Conservation (phyloP, 257 asterid genomes). For the Osmanthus fragrans region DNA sequence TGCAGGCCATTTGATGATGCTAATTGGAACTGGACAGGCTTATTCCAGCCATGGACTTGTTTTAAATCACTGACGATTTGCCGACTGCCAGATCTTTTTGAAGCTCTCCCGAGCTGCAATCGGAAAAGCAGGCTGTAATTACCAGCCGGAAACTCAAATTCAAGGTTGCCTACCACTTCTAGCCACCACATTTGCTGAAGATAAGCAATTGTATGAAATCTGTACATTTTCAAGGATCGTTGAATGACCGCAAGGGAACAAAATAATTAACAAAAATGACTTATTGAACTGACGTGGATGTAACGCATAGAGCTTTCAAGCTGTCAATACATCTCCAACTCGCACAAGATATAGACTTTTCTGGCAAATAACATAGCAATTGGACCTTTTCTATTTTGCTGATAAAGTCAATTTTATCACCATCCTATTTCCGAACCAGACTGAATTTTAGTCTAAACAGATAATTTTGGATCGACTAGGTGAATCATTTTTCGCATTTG, state of each 20-base stretch:
- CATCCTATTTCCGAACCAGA: not conserved
- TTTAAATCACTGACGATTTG: slow-evolving; percentile 21
- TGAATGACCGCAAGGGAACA: not conserved
- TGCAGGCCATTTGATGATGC: slow-evolving; percentile 40
- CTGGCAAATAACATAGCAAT: not conserved
- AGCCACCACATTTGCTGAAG: slow-evolving; percentile 70
- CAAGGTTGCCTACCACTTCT: slow-evolving; percentile 51
- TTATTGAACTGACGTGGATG: no score
- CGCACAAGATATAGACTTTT: not conserved
- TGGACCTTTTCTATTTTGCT: not conserved
- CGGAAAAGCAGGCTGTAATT: slow-evolving; percentile 52
- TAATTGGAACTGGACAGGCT: slow-evolving; percentile 51
- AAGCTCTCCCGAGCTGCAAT: slow-evolving; percentile 40
- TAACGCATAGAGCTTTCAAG: not conserved
- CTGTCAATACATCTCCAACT: not conserved
- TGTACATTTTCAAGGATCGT: slow-evolving; percentile 8
- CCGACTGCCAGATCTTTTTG: slow-evolving; percentile 25
- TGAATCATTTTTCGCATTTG: no score
- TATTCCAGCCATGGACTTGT: slow-evolving; percentile 56
- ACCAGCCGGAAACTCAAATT: slow-evolving; percentile 58
- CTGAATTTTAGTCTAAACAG: no score
- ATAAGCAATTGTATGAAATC: slow-evolving; percentile 50
- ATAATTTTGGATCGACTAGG: no score
- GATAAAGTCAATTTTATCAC: not conserved
- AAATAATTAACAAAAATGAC: no score